Conservation (phyloP, 768 basidiomycete genomes). For the Tulasnella sp. region DNA sequence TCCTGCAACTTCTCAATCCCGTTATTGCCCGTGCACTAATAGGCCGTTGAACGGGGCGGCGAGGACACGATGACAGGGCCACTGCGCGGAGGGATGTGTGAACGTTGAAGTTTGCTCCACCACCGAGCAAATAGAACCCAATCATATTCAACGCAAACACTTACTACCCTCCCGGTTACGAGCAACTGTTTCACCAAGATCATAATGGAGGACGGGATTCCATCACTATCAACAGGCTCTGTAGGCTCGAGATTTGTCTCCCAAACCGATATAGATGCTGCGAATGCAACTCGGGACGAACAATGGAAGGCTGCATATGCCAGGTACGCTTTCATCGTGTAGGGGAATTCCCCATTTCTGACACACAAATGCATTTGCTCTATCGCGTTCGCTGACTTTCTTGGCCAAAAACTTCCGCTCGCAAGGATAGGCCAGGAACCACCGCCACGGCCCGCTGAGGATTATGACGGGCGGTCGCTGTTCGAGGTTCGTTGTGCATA, state of each 20-base stretch:
- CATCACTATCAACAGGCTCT: constrained; percentile 68
- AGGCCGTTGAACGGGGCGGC: too few relatives aligned
- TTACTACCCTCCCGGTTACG: background rate
- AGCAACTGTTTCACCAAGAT: background rate
- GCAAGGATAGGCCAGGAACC: constrained; percentile 81
- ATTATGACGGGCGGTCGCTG: constrained; percentile 83
- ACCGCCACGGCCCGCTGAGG: constrained; percentile 73
- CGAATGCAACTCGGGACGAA: constrained; percentile 70
- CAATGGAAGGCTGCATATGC: constrained; percentile 93
- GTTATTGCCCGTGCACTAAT: too few relatives aligned
- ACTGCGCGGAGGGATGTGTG: too few relatives aligned
- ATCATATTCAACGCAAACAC: background rate
- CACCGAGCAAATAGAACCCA: background rate
- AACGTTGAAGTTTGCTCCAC: background rate
- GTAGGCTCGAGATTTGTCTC: constrained; percentile 87
- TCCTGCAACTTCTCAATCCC: too few relatives aligned
- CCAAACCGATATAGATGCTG: constrained; percentile 73
- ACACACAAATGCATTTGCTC: constrained; percentile 24
- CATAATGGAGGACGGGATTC: constrained; percentile 47
- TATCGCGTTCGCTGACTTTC: constrained; percentile 18
- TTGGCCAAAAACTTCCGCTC: background rate
- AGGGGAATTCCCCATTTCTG: background rate
- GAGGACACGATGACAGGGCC: too few relatives aligned
- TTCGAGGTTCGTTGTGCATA: constrained; percentile 70
- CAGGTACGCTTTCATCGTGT: constrained; percentile 50